phyloP scores from a whole-genome alignment of 129 eudicot species.

The Artemisia tridentata region DNA sequence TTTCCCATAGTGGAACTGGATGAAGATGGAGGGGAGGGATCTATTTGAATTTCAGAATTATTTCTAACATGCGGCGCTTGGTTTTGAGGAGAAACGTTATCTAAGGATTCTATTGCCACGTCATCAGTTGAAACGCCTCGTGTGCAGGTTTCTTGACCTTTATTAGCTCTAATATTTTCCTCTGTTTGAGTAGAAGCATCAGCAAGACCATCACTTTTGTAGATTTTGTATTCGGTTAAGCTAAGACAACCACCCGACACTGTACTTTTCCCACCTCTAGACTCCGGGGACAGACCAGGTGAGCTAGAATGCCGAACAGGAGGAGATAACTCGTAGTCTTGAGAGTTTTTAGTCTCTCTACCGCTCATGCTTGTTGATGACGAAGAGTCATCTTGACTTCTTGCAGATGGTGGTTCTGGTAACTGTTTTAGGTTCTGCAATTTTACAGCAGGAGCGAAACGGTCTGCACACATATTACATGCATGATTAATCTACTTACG shows the following conservation, averaged over 20 bases:
- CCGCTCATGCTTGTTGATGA: slow-evolving; percentile 71
- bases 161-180: slow-evolving; percentile 36
- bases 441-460: slow-evolving; percentile 52
- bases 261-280: slow-evolving; percentile 52
- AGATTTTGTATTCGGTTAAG: slow-evolving; percentile 69
- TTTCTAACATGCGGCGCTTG: slow-evolving; percentile 22
- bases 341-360: slow-evolving; percentile 59
- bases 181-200: slow-evolving; percentile 95
- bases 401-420: slow-evolving; percentile 69
- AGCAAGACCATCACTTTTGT: slow-evolving; percentile 69
- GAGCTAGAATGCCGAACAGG: slow-evolving; percentile 60
- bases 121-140: slow-evolving; percentile 93
- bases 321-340: slow-evolving; percentile 71
- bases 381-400: slow-evolving; percentile 79
- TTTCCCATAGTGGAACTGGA: slow-evolving; percentile 69
- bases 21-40: slow-evolving; percentile 60
- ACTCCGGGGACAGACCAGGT: slow-evolving; percentile 68
- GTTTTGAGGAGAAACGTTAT: slow-evolving; percentile 29
- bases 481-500: background rate
- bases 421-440: slow-evolving; percentile 54
- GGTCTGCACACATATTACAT: slow-evolving; percentile 40
- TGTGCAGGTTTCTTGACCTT: slow-evolving; percentile 55
- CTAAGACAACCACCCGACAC: slow-evolving; percentile 60
- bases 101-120: slow-evolving; percentile 30
- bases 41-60: slow-evolving; percentile 45